Conservation (phyloP, 176 grass and related monocot species). For the Triticum dicoccoides region DNA sequence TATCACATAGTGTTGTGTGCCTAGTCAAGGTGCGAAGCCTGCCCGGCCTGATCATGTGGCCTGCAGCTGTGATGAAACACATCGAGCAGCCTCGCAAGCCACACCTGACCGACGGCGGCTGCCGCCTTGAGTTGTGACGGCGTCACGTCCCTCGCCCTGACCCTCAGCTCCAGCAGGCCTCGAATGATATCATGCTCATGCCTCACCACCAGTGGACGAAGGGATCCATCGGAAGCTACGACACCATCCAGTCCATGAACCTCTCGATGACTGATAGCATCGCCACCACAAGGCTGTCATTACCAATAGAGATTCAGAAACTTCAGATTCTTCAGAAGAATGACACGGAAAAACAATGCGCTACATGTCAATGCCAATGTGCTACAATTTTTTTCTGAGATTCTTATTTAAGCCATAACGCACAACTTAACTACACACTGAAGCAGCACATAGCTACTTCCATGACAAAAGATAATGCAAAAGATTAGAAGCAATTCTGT, state of each 20-base stretch:
- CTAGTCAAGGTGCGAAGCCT: slow-evolving; percentile 20
- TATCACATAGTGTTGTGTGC: no score
- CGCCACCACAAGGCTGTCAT: slow-evolving; percentile 61
- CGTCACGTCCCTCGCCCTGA: slow-evolving; percentile 36
- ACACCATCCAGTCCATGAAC: slow-evolving; percentile 39
- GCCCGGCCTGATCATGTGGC: not conserved
- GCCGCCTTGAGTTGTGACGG: slow-evolving; percentile 34
- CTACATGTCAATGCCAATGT: not conserved
- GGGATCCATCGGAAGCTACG: slow-evolving; percentile 78
- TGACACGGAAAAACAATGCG: no score
- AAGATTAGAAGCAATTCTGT: no score
- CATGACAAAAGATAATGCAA: no score
- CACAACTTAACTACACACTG: no score
- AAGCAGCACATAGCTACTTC: no score
- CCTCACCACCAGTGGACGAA: slow-evolving; percentile 44
- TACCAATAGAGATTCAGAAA: not conserved
- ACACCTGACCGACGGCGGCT: slow-evolving; percentile 25
- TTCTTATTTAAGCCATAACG: no score
- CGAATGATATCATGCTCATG: slow-evolving; percentile 70
- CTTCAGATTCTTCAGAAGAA: not conserved
- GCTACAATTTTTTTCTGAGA: not conserved
- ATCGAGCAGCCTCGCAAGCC: slow-evolving; percentile 22
- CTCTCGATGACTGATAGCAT: slow-evolving; percentile 47
- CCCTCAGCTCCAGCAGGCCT: slow-evolving; percentile 42
- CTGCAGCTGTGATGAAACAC: slow-evolving; percentile 31